Evolutionary conservation across 805 yeast species (phyloP).

Genomic region (Kazachstania taianensis): DNA sequence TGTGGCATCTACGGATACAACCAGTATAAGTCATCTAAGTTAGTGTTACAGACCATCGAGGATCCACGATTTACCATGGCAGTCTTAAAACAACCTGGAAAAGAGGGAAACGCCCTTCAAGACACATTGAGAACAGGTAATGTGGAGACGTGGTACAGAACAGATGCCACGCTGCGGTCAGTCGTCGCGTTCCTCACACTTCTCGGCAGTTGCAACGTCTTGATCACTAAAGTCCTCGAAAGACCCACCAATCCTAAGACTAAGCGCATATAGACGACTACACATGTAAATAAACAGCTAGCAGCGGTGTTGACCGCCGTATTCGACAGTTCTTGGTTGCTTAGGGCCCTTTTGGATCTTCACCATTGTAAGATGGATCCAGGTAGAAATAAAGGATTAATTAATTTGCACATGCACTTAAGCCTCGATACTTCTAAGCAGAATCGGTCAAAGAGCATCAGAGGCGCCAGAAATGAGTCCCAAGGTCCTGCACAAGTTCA

Average conservation of each 20-base stretch:
- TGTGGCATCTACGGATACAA: constrained; percentile 11
- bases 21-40: constrained; percentile 7
- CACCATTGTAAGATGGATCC: too few species aligned
- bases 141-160: constrained; percentile 22
- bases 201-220: neutral
- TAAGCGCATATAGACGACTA: too few species aligned
- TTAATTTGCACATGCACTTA: too few species aligned
- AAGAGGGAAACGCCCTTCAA: too few species aligned
- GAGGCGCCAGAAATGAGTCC: too few species aligned
- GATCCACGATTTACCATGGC: constrained; percentile 9
- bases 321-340: too few species aligned
- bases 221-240: neutral
- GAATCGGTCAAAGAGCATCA: too few species aligned
- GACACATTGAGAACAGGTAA: constrained; percentile 12
- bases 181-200: constrained; percentile 4
- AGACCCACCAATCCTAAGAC: neutral
- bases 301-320: too few species aligned
- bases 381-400: too few species aligned
- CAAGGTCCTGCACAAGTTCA: neutral
- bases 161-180: constrained; percentile 11
- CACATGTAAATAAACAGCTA: too few species aligned
- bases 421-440: too few species aligned
- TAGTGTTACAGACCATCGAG: constrained; percentile 12
- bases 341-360: too few species aligned
- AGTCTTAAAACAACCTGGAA: constrained; percentile 4